A percentile compares a stretch with the other conserved stretches of the same genome.
These are phyloP conservation scores for Tricholoma matsutake DNA, from an alignment of 768 basidiomycete genomes.

Conservation along the genomic window DNA sequence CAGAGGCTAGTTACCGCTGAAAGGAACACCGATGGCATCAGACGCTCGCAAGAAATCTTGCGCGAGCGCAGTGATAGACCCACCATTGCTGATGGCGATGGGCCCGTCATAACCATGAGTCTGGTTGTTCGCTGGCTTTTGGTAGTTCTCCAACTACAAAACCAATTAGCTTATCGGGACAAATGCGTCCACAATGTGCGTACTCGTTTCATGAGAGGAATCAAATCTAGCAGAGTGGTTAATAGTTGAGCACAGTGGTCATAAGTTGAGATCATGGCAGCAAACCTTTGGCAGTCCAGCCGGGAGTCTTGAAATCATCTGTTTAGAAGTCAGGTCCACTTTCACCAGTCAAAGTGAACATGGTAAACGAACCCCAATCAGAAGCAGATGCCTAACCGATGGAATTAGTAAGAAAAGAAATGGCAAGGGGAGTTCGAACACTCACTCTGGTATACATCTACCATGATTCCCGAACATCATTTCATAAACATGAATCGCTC, in stretches of 20 bases:
- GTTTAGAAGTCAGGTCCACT: slow-evolving; percentile 5
- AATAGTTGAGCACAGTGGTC: background rate
- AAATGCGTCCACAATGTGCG: slow-evolving; percentile 6
- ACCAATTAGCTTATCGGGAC: background rate
- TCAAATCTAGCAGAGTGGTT: too few species aligned
- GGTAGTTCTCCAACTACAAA: slow-evolving; percentile 68
- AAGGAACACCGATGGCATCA: slow-evolving; percentile 59
- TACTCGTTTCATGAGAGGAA: slow-evolving; percentile 71
- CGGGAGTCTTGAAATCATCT: slow-evolving; percentile 73
- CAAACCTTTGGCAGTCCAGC: slow-evolving; percentile 62
- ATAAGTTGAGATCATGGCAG: background rate
- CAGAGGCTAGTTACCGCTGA: slow-evolving; percentile 46
- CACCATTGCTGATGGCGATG: slow-evolving; percentile 72
- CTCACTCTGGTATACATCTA: slow-evolving; percentile 66
- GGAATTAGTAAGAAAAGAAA: background rate
- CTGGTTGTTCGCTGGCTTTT: slow-evolving; percentile 66
- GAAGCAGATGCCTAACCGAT: slow-evolving; percentile 57
- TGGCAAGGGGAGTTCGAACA: slow-evolving; percentile 5
- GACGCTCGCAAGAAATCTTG: slow-evolving; percentile 68
- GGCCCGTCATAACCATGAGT: slow-evolving; percentile 71
- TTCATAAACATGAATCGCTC: background rate
- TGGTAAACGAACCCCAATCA: slow-evolving; percentile 52
- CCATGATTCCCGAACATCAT: background rate
- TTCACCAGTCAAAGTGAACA: background rate
- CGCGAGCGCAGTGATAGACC: slow-evolving; percentile 57